Evolutionary conservation across 805 yeast genomes (phyloP), one percentile per base, ranked within the genome.

Genomic region (Isabelozyma pseudorhagii): DNA sequence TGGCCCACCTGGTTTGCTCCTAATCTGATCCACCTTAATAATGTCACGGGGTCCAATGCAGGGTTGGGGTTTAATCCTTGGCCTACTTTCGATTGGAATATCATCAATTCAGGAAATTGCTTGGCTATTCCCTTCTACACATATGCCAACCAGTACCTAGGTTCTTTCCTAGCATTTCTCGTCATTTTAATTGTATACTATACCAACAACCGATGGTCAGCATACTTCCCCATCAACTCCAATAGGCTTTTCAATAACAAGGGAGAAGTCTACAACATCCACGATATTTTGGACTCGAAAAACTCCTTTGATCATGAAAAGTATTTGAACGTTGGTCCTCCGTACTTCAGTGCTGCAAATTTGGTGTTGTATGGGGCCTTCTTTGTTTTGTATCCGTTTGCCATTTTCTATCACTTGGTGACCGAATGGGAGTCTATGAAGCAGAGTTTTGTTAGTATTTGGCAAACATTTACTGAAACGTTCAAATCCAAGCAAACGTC

Each of bases 271-370:
- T 84, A 71, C 60, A 66, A 76, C 17, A 80, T 83, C 40, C 69
- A 72, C 14, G 61, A 73, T 47, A 72, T 84, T 14, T 59, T 84
- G 41, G 64, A 76, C 46, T 66, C 61, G 3, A 62, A 78, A 14
- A 76, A 74, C 50, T 55, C 61, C 14, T 72, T 84, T 43, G 85
- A 82, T 57, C 52, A 63, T 18, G 61, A 55, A 2, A 77, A 76
- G 55, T 83, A 83, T 59, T 68, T 71, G 48, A 51, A 62, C n/a
- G 78, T 82, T 53, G 85, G 88, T 1, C 85, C 87, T 8, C 89
- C 90, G 8, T 84, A 77, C 63, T 83, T 81, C 58, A 61, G 81
- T 28, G 88, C 89, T 5, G 87, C 83, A 1, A 80, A 80, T 59
- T 64, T 83, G 51, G 80, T 84, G 8, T 62, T 74, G 17, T 83